Conservation (phyloP, 192 early-diverging fungal genomes). For the Linnemannia schmuckeri region DNA sequence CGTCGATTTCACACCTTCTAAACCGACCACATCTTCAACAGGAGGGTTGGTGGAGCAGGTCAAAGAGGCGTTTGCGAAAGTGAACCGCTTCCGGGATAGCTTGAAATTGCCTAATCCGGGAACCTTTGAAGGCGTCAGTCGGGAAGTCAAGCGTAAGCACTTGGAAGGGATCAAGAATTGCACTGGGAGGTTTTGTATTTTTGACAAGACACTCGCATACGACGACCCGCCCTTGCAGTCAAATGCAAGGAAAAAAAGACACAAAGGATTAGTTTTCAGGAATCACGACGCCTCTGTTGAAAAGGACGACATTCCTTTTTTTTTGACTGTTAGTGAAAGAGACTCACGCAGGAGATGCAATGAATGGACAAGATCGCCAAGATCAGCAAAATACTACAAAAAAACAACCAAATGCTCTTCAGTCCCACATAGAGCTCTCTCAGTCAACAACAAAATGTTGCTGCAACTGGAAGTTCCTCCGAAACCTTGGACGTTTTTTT, state of each 20-base stretch:
- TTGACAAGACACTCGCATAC: neutral
- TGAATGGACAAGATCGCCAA: no score
- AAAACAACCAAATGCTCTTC: neutral
- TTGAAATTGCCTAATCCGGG: conserved; percentile 85
- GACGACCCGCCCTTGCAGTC: no score
- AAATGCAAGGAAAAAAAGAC: no score
- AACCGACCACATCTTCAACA: neutral
- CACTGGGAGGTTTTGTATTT: no score
- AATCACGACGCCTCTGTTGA: no score
- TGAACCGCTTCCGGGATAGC: conserved; percentile 48
- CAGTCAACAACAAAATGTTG: no score
- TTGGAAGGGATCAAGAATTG: neutral
- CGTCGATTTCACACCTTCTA: conserved; percentile 12
- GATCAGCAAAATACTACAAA: neutral
- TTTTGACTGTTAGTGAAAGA: no score
- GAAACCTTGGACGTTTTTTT: conserved; percentile 11
- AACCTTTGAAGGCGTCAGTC: conserved; percentile 84
- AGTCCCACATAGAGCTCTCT: neutral
- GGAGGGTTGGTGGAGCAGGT: conserved; percentile 40
- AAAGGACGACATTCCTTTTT: no score
- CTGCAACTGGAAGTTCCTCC: neutral
- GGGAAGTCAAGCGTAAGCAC: conserved; percentile 81
- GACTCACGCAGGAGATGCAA: no score
- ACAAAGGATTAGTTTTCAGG: no score
- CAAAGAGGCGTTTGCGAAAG: conserved; percentile 35